Evolutionary conservation across 2,329 filamentous ascomycete genomes (phyloP), one percentile per base, ranked within the genome.

Genomic region (Claviceps sp.): DNA sequence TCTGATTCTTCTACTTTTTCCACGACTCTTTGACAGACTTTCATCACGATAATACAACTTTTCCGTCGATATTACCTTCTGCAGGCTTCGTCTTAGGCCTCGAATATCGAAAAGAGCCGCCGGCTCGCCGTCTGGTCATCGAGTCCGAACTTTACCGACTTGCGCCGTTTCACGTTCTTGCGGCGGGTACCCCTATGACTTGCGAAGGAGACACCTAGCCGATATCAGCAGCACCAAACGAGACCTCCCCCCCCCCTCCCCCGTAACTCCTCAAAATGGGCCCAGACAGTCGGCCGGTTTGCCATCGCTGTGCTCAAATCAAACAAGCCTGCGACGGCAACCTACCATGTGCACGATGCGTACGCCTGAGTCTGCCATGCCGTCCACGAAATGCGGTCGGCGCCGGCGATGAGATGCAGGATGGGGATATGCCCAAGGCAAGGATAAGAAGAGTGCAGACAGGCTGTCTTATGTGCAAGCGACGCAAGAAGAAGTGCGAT

Each of bases 401-500:
- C 47, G 46, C 47, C 20, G 38, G 17, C 29, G 45, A 53, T 34
- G 56, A 57, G 17, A 29, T 46, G 8, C 48, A 42, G 7, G 42
- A 34, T 2, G 55, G 54, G 5, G 58, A 64, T n/a, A 45, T 57
- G 34, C 63, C 64, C 51, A 67, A 65, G 54, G 64, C 63, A 4
- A 61, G 60, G 40, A 67, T 66, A 39, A 58, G 62, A 7, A 58
- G 64, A 36, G 64, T 66, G 4, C 64, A 67, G 57, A 67, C 65
- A 36, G 71, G 71, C 13, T 73, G 71, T 56, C 55, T 70, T 49
- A 72, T 70, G 55, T 73, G 70, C 59, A 70, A 71, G 56, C 63
- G 63, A 26, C 66, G 71, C 45, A 72, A 73, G 62, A 73, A 73
- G 64, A 73, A 73, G 58, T 74, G 71, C 59, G 70, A 73, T 53